These are phyloP conservation scores for Leccinum incarnatum DNA, from an alignment of 768 basidiomycete genomes.

Conservation along the genomic window DNA sequence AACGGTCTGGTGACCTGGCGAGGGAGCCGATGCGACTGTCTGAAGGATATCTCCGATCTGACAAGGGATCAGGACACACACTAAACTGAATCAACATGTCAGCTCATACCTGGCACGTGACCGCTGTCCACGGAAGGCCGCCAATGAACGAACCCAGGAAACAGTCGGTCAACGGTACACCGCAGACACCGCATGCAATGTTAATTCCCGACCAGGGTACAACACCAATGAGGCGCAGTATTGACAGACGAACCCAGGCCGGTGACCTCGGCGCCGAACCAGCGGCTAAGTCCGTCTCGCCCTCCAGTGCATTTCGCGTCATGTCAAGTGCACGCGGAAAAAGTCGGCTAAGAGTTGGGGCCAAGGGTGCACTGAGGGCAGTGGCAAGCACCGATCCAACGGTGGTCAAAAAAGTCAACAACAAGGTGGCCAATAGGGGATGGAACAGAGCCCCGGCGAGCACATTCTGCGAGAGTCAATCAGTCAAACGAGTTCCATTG, in stretches of 20 bases:
- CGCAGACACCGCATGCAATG: conserved; percentile 91
- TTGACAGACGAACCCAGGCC: conserved; percentile 82
- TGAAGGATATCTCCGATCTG: conserved; percentile 88
- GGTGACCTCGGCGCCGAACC: conserved; percentile 37
- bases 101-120: conserved; percentile 75
- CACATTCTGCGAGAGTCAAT: conserved; percentile 63
- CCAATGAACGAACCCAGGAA: conserved; percentile 82
- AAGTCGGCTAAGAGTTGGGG: conserved; percentile 74
- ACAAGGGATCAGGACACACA: conserved; percentile 17
- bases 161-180: conserved; percentile 73
- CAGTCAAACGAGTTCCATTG: conserved; percentile 13
- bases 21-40: conserved; percentile 71
- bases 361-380: conserved; percentile 75
- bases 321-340: conserved; percentile 85
- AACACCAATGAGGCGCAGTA: conserved; percentile 87
- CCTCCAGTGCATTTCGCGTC: conserved; percentile 78
- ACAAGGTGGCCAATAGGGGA: conserved; percentile 73
- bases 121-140: conserved; percentile 84
- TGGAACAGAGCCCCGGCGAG: conserved; percentile 85
- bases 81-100: conserved; percentile 11
- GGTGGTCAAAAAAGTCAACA: conserved; percentile 83
- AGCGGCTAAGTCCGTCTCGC: conserved; percentile 48
- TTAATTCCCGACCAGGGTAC: conserved; percentile 98
- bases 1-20: conserved; percentile 72
- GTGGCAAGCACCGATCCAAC: conserved; percentile 83